phyloP scores from a whole-genome alignment of 345 rosid species.

The Cardamine occulta region DNA sequence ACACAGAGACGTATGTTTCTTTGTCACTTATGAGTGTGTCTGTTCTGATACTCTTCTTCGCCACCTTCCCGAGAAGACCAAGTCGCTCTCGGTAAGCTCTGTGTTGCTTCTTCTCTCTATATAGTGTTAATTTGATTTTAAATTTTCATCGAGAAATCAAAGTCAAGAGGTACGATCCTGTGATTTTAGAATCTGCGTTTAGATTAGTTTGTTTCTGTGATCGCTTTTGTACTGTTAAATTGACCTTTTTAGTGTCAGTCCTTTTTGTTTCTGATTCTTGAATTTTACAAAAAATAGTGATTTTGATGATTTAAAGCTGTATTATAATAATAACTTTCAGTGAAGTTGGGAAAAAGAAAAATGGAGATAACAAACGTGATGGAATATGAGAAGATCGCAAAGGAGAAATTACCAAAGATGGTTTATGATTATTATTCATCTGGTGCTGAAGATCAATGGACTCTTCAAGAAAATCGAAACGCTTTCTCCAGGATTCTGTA shows the following conservation, averaged over 20 bases:
- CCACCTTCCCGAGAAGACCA: slow-evolving; percentile 36
- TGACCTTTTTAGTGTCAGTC: slow-evolving; percentile 13
- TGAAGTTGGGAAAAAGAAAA: too few relatives aligned
- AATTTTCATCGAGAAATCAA: neutral
- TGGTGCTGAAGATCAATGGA: slow-evolving; percentile 98
- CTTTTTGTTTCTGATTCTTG: neutral
- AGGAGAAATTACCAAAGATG: slow-evolving; percentile 90
- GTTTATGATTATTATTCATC: slow-evolving; percentile 90
- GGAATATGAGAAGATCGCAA: slow-evolving; percentile 89
- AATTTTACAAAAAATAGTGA: neutral
- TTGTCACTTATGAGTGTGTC: slow-evolving; percentile 5
- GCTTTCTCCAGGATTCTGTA: slow-evolving; percentile 92
- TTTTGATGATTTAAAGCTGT: slow-evolving; percentile 1
- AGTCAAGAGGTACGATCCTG: slow-evolving; percentile 7
- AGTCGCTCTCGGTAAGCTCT: slow-evolving; percentile 23
- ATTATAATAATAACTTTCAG: too few relatives aligned
- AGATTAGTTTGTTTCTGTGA: neutral
- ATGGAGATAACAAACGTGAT: slow-evolving; percentile 87
- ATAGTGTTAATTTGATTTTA: neutral
- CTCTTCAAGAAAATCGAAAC: slow-evolving; percentile 75
- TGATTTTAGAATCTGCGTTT: neutral
- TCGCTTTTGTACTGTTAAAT: neutral
- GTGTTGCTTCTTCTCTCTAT: neutral
- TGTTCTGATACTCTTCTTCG: slow-evolving; percentile 19
- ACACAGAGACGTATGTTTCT: slow-evolving; percentile 22